Conservation (phyloP, 805 yeast species). For the Cyberlindnera americana region DNA sequence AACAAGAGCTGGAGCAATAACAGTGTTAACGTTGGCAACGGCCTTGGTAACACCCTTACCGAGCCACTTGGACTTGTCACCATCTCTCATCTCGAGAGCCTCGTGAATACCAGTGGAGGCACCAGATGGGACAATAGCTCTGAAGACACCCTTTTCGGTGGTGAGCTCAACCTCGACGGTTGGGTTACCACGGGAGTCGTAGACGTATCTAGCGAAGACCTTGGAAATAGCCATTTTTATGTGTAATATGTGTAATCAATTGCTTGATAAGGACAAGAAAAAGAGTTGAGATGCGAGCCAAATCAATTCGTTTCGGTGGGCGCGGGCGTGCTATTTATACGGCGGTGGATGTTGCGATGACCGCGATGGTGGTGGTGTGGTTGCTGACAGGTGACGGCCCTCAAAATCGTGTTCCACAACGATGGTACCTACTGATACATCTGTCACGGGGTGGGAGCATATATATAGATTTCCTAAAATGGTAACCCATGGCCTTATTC, state of each 20-base stretch:
- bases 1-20: constrained; percentile 91
- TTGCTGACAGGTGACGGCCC: constrained; percentile 19
- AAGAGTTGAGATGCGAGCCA: too few species aligned
- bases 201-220: constrained; percentile 92
- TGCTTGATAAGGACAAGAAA: not conserved
- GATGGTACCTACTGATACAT: too few species aligned
- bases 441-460: too few species aligned
- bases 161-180: constrained; percentile 97
- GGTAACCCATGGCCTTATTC: too few species aligned
- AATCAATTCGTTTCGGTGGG: not conserved
- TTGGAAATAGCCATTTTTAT: constrained; percentile 75
- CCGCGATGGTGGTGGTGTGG: constrained; percentile 19
- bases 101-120: constrained; percentile 99
- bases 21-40: constrained; percentile 89
- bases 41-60: constrained; percentile 99
- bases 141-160: constrained; percentile 91
- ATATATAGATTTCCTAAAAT: too few species aligned
- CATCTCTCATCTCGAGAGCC: constrained; percentile 98
- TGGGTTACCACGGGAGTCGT: constrained; percentile 99
- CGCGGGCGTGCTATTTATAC: constrained; percentile 12
- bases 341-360: not conserved
- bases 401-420: too few species aligned
- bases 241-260: constrained; percentile 7
- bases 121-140: constrained; percentile 98
- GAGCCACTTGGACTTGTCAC: constrained; percentile 94